Percentiles rank a stretch among this genome's conserved stretches.
phyloP scores from a whole-genome alignment of 306 rosid species.

The Corylus heterophylla region DNA sequence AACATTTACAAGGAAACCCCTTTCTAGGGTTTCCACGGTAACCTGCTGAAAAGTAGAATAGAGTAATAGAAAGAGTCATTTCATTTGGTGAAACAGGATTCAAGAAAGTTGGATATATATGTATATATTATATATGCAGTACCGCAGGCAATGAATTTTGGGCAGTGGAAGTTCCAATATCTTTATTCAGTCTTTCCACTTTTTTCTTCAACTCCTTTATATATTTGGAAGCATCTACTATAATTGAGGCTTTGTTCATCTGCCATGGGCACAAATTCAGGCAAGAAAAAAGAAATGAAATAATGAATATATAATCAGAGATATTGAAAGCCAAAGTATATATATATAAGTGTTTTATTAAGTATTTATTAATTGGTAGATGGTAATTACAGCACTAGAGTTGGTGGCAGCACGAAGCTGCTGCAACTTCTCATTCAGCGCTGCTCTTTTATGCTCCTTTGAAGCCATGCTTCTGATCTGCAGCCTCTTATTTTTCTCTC shows the following conservation, averaged over 20 bases:
- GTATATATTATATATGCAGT: neutral
- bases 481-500: conserved; percentile 19
- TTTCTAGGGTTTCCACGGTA: conserved; percentile 65
- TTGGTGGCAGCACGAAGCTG: conserved; percentile 66
- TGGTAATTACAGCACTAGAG: conserved; percentile 63
- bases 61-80: conserved; percentile 1
- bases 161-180: conserved; percentile 35
- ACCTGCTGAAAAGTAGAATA: conserved; percentile 47
- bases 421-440: conserved; percentile 43
- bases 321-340: conserved; percentile 1
- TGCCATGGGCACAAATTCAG: conserved; percentile 22
- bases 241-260: conserved; percentile 71
- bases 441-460: conserved; percentile 43
- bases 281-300: neutral
- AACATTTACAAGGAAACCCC: conserved; percentile 73
- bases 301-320: neutral
- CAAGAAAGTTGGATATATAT: neutral
- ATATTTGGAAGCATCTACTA: conserved; percentile 73
- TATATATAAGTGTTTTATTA: too few species aligned
- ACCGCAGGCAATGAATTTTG: conserved; percentile 56
- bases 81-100: neutral
- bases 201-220: conserved; percentile 70
- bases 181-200: conserved; percentile 55
- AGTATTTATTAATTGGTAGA: neutral
- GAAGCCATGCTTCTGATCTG: conserved; percentile 48